Evolutionary conservation across 1,284 basidiomycete species (phyloP), one percentile per base, ranked within the genome.

Genomic region (Tremellales sp.): DNA sequence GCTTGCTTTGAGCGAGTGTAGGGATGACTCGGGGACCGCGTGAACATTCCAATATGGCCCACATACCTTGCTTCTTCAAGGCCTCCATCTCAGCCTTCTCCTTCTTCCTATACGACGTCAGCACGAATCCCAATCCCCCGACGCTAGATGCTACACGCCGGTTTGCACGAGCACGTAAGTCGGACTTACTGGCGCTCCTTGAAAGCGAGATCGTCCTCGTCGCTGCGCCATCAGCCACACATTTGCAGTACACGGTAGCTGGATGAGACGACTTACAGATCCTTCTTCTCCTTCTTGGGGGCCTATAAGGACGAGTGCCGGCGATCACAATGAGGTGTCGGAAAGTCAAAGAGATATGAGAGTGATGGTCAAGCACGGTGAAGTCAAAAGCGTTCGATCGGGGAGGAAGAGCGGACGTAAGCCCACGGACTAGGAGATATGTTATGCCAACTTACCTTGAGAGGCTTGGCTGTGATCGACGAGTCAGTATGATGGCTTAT

Each of bases 161-260:
- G 36, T 44, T 7, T 39, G 33, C 40, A 46, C n/a, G 2, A 33
- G 21, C 3, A 15, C 15, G 27, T 21, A 2, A 24, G 13, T 43
- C 48, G 22, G 19, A 51, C 52, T n/a, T 36, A 36, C 33, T 54
- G 52, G 49, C 59, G 58, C 45, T 55, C 60, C 46, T 57, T 48
- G 57, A 64, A 61, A 10, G 66, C 66, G 15, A 54, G 36, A 51
- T 69, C 67, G 29, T 69, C 67, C 10, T 70, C 67, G 48, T 70
- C 67, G 19, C 53, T 55, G 26, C 8, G 11, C 11, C 15, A 35
- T n/a, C 35, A 36, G 22, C 5, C 3, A 3, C 43, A 27, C 4
- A 12, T n/a, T 36, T 27, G 25, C 13, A 5, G 35, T 25, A n/a
- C 4, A 21, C 6, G 47, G 22, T 0, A 24, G 21, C 17, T 37